phyloP scores from a whole-genome alignment of 768 basidiomycete genomes.

The Xanthoconium stramineum region DNA sequence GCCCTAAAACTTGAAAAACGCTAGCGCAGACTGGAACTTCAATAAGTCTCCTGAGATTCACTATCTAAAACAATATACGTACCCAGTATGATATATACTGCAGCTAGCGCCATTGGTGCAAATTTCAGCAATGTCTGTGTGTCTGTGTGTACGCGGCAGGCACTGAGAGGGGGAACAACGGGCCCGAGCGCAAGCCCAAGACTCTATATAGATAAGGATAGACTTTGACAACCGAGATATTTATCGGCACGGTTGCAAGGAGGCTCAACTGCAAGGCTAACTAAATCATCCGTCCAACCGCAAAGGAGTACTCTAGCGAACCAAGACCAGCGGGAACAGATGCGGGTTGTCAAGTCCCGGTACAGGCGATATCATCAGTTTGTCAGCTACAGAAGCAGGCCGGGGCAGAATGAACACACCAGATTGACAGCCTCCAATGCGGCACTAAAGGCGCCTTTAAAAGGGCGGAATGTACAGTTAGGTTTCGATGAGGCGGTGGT shows the following conservation, averaged over 20 bases:
- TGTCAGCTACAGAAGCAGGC: no score
- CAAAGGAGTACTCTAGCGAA: no score
- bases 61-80: neutral
- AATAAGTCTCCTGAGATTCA: neutral
- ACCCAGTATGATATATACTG: constrained; percentile 5
- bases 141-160: no score
- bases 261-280: neutral
- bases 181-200: neutral
- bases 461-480: no score
- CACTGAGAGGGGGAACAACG: neutral
- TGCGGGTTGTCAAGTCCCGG: no score
- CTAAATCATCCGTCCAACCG: neutral
- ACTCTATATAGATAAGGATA: constrained; percentile 7
- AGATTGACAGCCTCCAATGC: no score
- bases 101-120: neutral
- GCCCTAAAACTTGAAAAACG: constrained; percentile 13
- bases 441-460: no score
- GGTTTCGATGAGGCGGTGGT: no score
- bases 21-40: constrained; percentile 4
- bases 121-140: neutral
- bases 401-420: no score
- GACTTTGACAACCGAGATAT: neutral
- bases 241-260: constrained; percentile 4
- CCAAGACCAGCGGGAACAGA: no score
- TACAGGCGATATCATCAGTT: no score